Conservation (phyloP, 1,139 yeast species). For the Sugiyamaella sp. region DNA sequence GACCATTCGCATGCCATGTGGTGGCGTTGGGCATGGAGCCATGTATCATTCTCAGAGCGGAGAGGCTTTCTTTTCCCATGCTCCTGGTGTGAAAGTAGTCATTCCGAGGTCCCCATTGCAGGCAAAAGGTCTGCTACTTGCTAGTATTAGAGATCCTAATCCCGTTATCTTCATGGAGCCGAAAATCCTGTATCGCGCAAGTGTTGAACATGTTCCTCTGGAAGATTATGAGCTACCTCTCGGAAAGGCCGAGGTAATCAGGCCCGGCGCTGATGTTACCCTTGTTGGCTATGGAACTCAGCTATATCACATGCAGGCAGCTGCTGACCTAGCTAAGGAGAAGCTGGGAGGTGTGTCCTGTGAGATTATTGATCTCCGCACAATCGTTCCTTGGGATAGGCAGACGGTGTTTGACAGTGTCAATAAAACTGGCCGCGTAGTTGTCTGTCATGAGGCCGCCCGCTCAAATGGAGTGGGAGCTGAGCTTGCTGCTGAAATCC, state of each 20-base stretch:
- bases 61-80: constrained; percentile 43
- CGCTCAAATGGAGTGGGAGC: constrained; percentile 41
- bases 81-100: constrained; percentile 43
- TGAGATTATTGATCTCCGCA: constrained; percentile 43
- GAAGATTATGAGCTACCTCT: constrained; percentile 42
- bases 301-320: constrained; percentile 39
- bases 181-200: constrained; percentile 42
- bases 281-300: constrained; percentile 43
- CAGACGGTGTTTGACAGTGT: constrained; percentile 41
- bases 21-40: constrained; percentile 45
- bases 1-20: constrained; percentile 45
- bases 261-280: constrained; percentile 40
- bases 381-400: constrained; percentile 44
- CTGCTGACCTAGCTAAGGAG: constrained; percentile 40
- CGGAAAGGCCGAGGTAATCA: constrained; percentile 42
- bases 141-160: constrained; percentile 39
- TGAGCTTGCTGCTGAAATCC: constrained; percentile 44
- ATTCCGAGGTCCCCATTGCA: constrained; percentile 44
- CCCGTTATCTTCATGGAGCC: constrained; percentile 46
- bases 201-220: constrained; percentile 42
- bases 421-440: constrained; percentile 42
- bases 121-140: constrained; percentile 43
- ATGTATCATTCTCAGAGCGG: constrained; percentile 44
- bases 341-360: constrained; percentile 38
- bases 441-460: constrained; percentile 43